Evolutionary conservation across 768 basidiomycete species (phyloP).

Genomic region (Lyophyllum semitale): DNA sequence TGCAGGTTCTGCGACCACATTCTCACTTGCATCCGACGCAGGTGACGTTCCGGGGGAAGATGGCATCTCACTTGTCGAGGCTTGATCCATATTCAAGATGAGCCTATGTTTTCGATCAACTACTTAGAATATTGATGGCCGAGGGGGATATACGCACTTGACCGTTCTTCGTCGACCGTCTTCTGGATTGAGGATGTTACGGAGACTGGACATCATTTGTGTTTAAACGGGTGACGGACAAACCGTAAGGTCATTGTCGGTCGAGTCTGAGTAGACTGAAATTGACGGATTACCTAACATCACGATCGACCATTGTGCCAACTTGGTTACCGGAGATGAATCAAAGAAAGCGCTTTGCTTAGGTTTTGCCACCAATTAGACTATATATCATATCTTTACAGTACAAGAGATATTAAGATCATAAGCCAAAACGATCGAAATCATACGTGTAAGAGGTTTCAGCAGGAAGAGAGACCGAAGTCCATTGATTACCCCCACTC

Average conservation of each 20-base stretch:
- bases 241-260: slow-evolving; percentile 30
- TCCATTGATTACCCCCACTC: slow-evolving; percentile 10
- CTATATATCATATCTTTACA: slow-evolving; percentile 11
- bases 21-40: slow-evolving; percentile 32
- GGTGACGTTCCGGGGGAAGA: slow-evolving; percentile 30
- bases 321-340: slow-evolving; percentile 12
- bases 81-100: slow-evolving; percentile 27
- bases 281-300: slow-evolving; percentile 22
- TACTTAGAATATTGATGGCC: slow-evolving; percentile 16
- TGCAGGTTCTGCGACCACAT: slow-evolving; percentile 28
- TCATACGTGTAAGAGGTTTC: slow-evolving; percentile 17
- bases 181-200: slow-evolving; percentile 59
- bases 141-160: slow-evolving; percentile 37
- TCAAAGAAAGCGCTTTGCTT: slow-evolving; percentile 12
- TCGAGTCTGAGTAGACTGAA: slow-evolving; percentile 17
- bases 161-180: slow-evolving; percentile 35
- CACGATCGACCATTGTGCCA: slow-evolving; percentile 21
- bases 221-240: slow-evolving; percentile 24
- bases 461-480: slow-evolving; percentile 13
- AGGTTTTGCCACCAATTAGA: slow-evolving; percentile 10
- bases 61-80: slow-evolving; percentile 30
- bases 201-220: slow-evolving; percentile 53
- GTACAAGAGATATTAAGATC: slow-evolving; percentile 1
- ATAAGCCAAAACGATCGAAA: slow-evolving; percentile 18
- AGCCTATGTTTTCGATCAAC: slow-evolving; percentile 22